Evolutionary conservation across 73 alveolate species (phyloP), one percentile per base, ranked within the genome.

Genomic region (Symbiodinium natans): DNA sequence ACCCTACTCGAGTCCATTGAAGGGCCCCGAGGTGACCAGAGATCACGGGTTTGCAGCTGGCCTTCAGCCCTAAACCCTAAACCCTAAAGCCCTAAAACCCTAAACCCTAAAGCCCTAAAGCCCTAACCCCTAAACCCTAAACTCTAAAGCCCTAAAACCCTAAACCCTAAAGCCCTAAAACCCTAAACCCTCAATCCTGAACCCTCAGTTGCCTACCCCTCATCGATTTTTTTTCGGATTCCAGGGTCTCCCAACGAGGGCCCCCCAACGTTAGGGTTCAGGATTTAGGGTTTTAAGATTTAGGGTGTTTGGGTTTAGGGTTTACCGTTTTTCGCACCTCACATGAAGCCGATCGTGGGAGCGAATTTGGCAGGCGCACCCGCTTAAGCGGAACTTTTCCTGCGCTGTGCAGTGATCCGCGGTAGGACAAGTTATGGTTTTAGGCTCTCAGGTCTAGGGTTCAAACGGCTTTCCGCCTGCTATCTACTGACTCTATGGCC

Each of bases 331-430:
- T 43, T 43, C 11, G 56, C 68, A 52, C 68, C 68, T 52, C 68
- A n/a, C 25, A 52, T n/a, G n/a, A 4, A 52, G 0, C 68, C 68
- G 68, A 52, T n/a, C n/a, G n/a, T n/a, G n/a, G n/a, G n/a, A n/a
- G n/a, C n/a, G n/a, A 46, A 9, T 46, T 6, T 46, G 59, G 21
- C 36, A 63, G 77, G 77, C 77, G 77, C 77, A 63, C 77, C 77
- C 77, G 77, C 77, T 63, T 15, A 63, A 63, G 77, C 77, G 77
- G 77, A 63, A 27, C 31, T 63, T 63, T 63, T 63, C 77, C 77
- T 63, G 77, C 77, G 77, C 77, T 34, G 36, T 63, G 77, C 36
- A 21, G 77, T 63, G 77, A 63, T 31, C 59, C 21, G 59, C 21
- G 59, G 59, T 46, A 46, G n/a, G n/a, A n/a, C n/a, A n/a, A n/a